Base-by-base conservation (phyloP, 306 rosid genomes). In the Biancaea sappan region DNA sequence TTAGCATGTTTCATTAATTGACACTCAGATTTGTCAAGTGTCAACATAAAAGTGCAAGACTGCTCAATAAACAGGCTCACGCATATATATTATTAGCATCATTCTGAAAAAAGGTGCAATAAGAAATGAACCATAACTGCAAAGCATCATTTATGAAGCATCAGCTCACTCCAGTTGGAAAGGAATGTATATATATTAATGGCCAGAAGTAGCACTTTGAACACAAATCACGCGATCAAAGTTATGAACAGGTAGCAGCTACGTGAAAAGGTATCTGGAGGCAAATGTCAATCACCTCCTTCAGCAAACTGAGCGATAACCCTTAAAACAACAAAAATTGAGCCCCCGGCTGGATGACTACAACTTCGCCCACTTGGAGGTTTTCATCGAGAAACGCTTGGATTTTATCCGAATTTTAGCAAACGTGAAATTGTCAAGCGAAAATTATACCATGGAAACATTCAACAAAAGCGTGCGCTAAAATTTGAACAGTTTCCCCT, bases 391-490 rank as follows among this genome's bases (percentile, higher is more conserved):
- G 28, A 32, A 63, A 9, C 29, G 22, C 35, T 74, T 8, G 18
- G 8, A 51, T 61, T 34, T 56, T 44, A 58, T 47, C 44, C 28
- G 32, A 75, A 19, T 40, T 40, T 28, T 44, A 54, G 64, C 25
- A 26, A 47, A 71, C 11, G 41, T 34, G 46, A 35, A 21, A 41
- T 2, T 63, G 87, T 72, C 71, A 59, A 76, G 35, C 11, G 29
- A 76, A 76, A 77, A 68, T 56, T 34, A 0, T 34, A 1, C 4
- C 4, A 9, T 19, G 34, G 56, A 24, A 10, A 64, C 22, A 41
- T 60, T 76, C 80, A 76, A 73, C 68, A 21, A 35, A 43, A 53
- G 74, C 73, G 70, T 43, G 71, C 80, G 65, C 73, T 56, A 77
- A 68, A 66, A 82, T 28, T 67, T 51, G 68, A 79, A 72, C n/a